A percentile compares a stretch with the other conserved stretches of the same genome.
phyloP scores from a whole-genome alignment of 257 asterid species.

The Gentiana dahurica region DNA sequence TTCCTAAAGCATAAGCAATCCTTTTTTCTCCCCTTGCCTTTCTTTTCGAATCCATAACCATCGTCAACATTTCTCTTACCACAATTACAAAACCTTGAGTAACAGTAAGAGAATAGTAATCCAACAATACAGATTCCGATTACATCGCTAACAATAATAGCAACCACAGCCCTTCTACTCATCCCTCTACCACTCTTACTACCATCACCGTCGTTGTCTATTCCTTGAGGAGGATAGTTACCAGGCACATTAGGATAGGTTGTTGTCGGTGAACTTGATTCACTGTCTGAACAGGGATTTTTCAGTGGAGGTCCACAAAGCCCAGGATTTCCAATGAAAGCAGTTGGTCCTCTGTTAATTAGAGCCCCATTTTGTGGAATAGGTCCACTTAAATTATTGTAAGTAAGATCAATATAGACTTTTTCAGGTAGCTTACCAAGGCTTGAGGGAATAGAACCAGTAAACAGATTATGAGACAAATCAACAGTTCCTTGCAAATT shows the following conservation, averaged over 20 bases:
- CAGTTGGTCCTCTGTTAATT: slow-evolving; percentile 86
- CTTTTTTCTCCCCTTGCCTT: slow-evolving; percentile 29
- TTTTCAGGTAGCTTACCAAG: slow-evolving; percentile 85
- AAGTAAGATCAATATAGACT: slow-evolving; percentile 76
- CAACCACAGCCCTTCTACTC: slow-evolving; percentile 45
- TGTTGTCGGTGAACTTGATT: slow-evolving; percentile 42
- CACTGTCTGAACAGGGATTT: slow-evolving; percentile 42
- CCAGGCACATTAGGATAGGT: slow-evolving; percentile 47
- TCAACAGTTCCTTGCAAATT: slow-evolving; percentile 69
- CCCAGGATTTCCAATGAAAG: slow-evolving; percentile 71
- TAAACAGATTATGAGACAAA: slow-evolving; percentile 62
- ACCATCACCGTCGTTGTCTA: slow-evolving; percentile 13
- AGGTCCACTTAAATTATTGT: slow-evolving; percentile 64
- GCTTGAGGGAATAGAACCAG: slow-evolving; percentile 61
- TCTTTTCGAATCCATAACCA: slow-evolving; percentile 48
- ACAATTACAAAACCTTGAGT: slow-evolving; percentile 40
- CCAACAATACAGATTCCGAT: slow-evolving; percentile 71
- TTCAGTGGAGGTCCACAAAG: slow-evolving; percentile 91
- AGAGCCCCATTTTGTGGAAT: slow-evolving; percentile 88
- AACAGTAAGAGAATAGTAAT: slow-evolving; percentile 61
- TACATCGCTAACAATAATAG: slow-evolving; percentile 59
- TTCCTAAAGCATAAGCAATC: slow-evolving; percentile 70
- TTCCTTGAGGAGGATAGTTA: slow-evolving; percentile 36
- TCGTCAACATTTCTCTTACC: slow-evolving; percentile 33
- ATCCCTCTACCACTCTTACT: slow-evolving; percentile 31